Conservation (phyloP, 2,329 filamentous ascomycete species). For the Colletotrichum chlorophyti region DNA sequence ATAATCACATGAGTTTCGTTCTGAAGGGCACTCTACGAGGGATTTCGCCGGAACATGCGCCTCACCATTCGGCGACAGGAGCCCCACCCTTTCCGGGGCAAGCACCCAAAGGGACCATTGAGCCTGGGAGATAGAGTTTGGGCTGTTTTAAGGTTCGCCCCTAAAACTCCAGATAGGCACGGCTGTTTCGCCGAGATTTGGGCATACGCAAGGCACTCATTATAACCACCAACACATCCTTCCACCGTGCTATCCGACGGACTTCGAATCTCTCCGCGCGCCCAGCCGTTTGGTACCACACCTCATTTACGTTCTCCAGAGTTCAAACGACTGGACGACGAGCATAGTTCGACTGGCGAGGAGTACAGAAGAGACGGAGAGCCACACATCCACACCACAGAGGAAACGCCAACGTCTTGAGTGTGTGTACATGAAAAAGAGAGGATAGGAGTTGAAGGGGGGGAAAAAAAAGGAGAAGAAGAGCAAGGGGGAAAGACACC, state of each 20-base stretch:
- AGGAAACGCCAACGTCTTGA: too few relatives aligned
- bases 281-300: background rate
- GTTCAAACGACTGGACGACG: background rate
- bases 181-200: slow-evolving; percentile 3
- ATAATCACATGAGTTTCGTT: too few relatives aligned
- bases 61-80: background rate
- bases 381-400: too few relatives aligned
- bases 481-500: too few relatives aligned
- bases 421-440: too few relatives aligned
- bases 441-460: too few relatives aligned
- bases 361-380: background rate
- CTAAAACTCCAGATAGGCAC: slow-evolving; percentile 23
- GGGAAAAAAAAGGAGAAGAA: too few relatives aligned
- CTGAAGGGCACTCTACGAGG: too few relatives aligned
- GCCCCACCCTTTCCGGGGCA: background rate
- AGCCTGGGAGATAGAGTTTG: slow-evolving; percentile 4
- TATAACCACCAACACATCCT: slow-evolving; percentile 9
- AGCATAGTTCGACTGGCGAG: background rate
- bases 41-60: too few relatives aligned
- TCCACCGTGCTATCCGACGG: slow-evolving; percentile 10
- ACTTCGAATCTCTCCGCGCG: slow-evolving; percentile 7
- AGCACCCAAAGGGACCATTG: background rate
- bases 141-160: slow-evolving; percentile 22
- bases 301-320: background rate
- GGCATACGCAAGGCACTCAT: slow-evolving; percentile 1